Evolutionary conservation across 768 basidiomycete genomes (phyloP).

Genomic region (Leccinum rimulosum): DNA sequence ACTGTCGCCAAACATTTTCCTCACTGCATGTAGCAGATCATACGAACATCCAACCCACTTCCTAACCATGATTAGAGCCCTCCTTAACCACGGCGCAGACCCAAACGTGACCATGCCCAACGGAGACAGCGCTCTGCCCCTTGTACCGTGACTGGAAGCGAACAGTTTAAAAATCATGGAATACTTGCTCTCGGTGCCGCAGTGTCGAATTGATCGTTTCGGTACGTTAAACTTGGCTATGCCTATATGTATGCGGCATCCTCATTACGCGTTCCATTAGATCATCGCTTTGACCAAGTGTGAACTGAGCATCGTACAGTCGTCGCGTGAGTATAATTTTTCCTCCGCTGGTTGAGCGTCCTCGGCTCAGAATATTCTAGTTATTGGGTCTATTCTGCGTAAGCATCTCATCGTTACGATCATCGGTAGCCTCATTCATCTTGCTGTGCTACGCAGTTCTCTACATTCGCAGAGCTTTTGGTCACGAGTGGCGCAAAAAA

Average conservation of each 20-base stretch:
- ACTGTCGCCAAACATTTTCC: not conserved
- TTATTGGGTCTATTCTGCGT: constrained; percentile 78
- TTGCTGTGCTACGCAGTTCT: constrained; percentile 48
- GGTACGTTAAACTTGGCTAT: constrained; percentile 35
- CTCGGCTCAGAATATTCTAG: constrained; percentile 35
- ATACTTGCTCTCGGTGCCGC: not conserved
- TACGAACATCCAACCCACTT: too few species aligned
- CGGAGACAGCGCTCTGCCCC: too few species aligned
- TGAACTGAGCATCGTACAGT: constrained; percentile 77
- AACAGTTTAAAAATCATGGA: too few species aligned
- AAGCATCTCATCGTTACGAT: constrained; percentile 17
- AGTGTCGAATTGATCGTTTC: constrained; percentile 67
- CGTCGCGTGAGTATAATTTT: constrained; percentile 52
- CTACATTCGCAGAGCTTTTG: constrained; percentile 74
- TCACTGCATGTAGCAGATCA: not conserved
- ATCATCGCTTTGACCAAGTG: constrained; percentile 82
- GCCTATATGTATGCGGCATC: not conserved
- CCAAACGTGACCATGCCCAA: too few species aligned
- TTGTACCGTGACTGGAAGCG: too few species aligned
- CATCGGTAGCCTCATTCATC: not conserved
- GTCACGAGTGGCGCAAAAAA: constrained; percentile 49
- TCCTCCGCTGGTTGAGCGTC: not conserved
- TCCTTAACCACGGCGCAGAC: too few species aligned
- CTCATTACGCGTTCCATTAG: constrained; percentile 32
- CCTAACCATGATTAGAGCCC: too few species aligned